Evolutionary conservation across 108 stramenopile genomes (phyloP), one percentile per base, ranked within the genome.

Genomic region (Nitzschia sp.): DNA sequence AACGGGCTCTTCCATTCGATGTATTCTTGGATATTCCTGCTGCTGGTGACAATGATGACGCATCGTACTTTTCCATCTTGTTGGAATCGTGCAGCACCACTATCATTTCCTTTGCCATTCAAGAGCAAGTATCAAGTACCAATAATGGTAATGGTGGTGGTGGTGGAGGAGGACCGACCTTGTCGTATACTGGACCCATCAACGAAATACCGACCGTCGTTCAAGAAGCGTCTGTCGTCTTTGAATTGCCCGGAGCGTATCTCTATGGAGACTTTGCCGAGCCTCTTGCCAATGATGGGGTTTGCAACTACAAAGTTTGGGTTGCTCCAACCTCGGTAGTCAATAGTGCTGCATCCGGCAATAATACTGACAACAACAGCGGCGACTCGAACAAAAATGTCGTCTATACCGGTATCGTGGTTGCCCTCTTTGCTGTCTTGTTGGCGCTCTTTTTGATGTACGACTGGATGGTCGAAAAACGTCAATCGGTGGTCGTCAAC

Each of bases 381-480:
- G 21, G 15, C n/a, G 32, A 50, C 21, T 53, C 58, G 4, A 71
- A 53, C 22, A 17, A 2, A 23, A 52, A 31, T 29, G 50, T 57
- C 25, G 35, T 75, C 57, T 45, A 60, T 25, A 64, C 73, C 13
- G 15, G 33, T 16, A 57, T 70, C n/a, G 57, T 65, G 16, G 59
- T 32, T 0, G 52, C 58, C 0, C n/a, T 52, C 23, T 63, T 70
- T 46, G 9, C 63, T 16, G 48, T 76, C 25, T 16, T 58, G 13
- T 1, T 64, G 15, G 16, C 41, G 13, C 11, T 45, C 3, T 76
- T 76, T 48, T 54, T 64, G 44, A 22, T 69, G 1, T 76, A 64
- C 44, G 75, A 76, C 57, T 55, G 53, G 33, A 22, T 70, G 32
- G 75, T 76, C 15, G 63, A 70, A 44, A 63, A 64, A 15, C 75